Evolutionary conservation across 2,329 filamentous ascomycete genomes (phyloP), one percentile per base, ranked within the genome.

Genomic region (Lasiodiplodia sp.): DNA sequence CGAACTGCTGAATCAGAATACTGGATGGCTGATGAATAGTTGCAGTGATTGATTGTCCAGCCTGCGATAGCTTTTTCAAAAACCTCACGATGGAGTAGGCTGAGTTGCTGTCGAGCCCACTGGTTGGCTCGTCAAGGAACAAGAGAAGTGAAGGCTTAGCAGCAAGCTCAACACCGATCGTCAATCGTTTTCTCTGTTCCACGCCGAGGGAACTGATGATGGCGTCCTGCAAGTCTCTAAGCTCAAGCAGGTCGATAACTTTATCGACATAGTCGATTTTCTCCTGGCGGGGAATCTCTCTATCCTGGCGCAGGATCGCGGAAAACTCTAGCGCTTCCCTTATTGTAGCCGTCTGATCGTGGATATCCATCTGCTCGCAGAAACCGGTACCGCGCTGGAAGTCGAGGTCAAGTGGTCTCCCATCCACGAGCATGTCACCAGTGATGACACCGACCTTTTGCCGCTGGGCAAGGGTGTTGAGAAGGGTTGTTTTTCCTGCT

Each of bases 1-100:
- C 92, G 73, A 96, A 96, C 16, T 94, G 86, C 71, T 90, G 86
- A 73, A 93, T 96, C 0, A 91, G 94, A 0, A 89, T 86, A 0
- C 92, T 92, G 0, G 92, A 94, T 0, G 93, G 93, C 75, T 96
- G 93, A 76, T 96, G 93, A 70, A 96, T 96, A 51, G 91, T 93
- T 4, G 91, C 91, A 69, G 96, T 89, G 38, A 96, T 71, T 73
- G 90, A 88, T 69, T 90, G 91, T 75, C 92, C 88, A 69, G 85
- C 85, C 75, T 85, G 86, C 0, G 89, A 92, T 28, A 94, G 85
- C 12, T 84, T 82, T 75, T 86, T 88, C 63, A 95, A 86, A 76
- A 92, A 94, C 2, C 84, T 89, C 68, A 95, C 88, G 21, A 96
- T 91, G 78, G 96, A 92, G 71, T 84, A 89, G 68, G 90, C 92